Percentiles rank a stretch among this genome's conserved stretches.
These are phyloP conservation scores for Annona squamosa DNA, from an alignment of 164 flowering plant species.

Conservation along the genomic window DNA sequence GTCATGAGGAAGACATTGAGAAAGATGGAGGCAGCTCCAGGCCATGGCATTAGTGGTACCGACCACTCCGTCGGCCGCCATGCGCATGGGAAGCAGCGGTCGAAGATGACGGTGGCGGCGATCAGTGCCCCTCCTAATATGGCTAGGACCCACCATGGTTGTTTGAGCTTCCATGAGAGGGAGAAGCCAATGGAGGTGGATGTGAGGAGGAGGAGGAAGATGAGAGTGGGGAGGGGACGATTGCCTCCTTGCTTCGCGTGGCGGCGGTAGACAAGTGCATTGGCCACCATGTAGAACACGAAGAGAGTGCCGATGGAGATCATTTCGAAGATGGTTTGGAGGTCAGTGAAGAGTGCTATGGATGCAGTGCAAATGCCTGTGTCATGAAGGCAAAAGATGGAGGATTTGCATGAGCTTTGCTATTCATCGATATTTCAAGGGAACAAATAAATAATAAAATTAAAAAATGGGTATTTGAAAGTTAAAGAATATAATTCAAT, in stretches of 20 bases:
- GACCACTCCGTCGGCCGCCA: conserved; percentile 34
- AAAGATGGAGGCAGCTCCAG: conserved; percentile 57
- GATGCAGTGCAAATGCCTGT: conserved; percentile 76
- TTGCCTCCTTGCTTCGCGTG: conserved; percentile 32
- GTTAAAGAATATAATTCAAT: too few species aligned
- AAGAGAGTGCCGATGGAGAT: conserved; percentile 68
- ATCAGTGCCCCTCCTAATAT: conserved; percentile 35
- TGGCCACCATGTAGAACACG: conserved; percentile 82
- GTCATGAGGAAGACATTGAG: conserved; percentile 70
- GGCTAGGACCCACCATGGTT: conserved; percentile 38
- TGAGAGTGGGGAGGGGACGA: conserved; percentile 35
- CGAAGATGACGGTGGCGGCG: conserved; percentile 38
- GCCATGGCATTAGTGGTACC: conserved; percentile 92
- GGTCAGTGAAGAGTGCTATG: conserved; percentile 76
- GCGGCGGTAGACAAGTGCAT: conserved; percentile 63
- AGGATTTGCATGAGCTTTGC: neutral
- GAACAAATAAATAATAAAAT: neutral
- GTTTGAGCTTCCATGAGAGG: conserved; percentile 48
- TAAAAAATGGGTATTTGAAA: too few species aligned
- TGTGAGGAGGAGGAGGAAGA: conserved; percentile 61
- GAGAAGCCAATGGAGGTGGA: conserved; percentile 49
- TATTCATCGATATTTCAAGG: neutral
- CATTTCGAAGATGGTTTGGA: conserved; percentile 50
- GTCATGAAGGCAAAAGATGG: conserved; percentile 8
- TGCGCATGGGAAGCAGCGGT: conserved; percentile 26